A percentile compares a stretch with the other conserved stretches of the same genome.
phyloP scores from a whole-genome alignment of 2,329 filamentous ascomycete species.

The Tolypocladium tundrense region DNA sequence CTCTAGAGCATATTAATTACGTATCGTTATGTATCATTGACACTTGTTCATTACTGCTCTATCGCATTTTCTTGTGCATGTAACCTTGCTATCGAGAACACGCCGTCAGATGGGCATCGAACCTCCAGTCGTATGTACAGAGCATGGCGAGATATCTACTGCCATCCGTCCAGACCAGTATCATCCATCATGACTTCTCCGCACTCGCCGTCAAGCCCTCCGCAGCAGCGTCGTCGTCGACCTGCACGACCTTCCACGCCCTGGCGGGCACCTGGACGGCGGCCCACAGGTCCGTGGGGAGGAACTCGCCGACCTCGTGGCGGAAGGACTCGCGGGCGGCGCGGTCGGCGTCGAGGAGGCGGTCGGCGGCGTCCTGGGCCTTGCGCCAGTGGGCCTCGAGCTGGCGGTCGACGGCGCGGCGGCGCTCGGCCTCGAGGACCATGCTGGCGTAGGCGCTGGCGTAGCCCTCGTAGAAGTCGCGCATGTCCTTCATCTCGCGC shows the following conservation, averaged over 20 bases:
- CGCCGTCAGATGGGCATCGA: background rate
- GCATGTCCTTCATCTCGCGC: slow-evolving; percentile 65
- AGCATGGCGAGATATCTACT: background rate
- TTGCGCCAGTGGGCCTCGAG: slow-evolving; percentile 67
- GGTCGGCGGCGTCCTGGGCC: slow-evolving; percentile 66
- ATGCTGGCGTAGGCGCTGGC: slow-evolving; percentile 74
- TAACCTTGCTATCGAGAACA: background rate
- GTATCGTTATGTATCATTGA: background rate
- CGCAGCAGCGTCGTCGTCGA: slow-evolving; percentile 10
- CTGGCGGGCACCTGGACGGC: slow-evolving; percentile 54
- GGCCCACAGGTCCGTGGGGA: slow-evolving; percentile 83
- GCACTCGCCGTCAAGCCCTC: background rate
- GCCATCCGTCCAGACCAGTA: background rate
- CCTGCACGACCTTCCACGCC: slow-evolving; percentile 37
- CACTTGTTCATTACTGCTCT: background rate
- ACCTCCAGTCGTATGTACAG: background rate
- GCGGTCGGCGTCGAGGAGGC: slow-evolving; percentile 63
- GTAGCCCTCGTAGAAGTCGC: slow-evolving; percentile 81
- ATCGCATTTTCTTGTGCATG: background rate
- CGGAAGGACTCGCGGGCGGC: slow-evolving; percentile 68
- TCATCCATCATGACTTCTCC: background rate
- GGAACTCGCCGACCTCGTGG: slow-evolving; percentile 70
- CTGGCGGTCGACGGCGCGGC: slow-evolving; percentile 61
- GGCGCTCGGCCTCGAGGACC: slow-evolving; percentile 71
- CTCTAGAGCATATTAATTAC: background rate